Evolutionary conservation across 768 basidiomycete species (phyloP).

Genomic region (Suillus bovinus): DNA sequence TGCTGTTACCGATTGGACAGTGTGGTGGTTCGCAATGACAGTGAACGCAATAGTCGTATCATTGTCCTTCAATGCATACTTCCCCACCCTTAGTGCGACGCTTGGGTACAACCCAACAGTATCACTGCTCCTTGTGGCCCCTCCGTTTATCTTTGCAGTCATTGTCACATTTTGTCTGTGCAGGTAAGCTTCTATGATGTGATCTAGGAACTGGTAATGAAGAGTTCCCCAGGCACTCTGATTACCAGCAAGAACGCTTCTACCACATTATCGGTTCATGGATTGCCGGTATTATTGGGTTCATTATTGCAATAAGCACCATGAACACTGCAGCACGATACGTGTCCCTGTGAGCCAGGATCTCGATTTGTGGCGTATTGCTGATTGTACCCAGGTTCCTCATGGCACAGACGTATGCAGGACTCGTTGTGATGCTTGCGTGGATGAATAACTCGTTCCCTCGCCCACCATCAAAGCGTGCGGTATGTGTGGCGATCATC

Average conservation of each 20-base stretch:
- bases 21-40: slow-evolving; percentile 75
- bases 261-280: slow-evolving; percentile 63
- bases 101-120: slow-evolving; percentile 64
- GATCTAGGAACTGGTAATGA: neutral
- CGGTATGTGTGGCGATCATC: slow-evolving; percentile 78
- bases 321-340: slow-evolving; percentile 66
- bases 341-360: slow-evolving; percentile 51
- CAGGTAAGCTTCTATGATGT: slow-evolving; percentile 35
- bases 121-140: slow-evolving; percentile 73
- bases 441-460: slow-evolving; percentile 64
- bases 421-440: slow-evolving; percentile 61
- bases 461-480: slow-evolving; percentile 80
- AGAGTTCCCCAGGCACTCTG: slow-evolving; percentile 57
- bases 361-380: slow-evolving; percentile 11
- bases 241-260: slow-evolving; percentile 68
- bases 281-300: slow-evolving; percentile 62
- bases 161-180: slow-evolving; percentile 53
- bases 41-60: slow-evolving; percentile 39
- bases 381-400: slow-evolving; percentile 52
- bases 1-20: slow-evolving; percentile 76
- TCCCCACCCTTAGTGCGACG: slow-evolving; percentile 74
- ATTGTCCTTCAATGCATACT: slow-evolving; percentile 79
- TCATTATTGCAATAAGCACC: slow-evolving; percentile 63
- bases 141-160: slow-evolving; percentile 67
- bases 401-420: slow-evolving; percentile 74